Evolutionary conservation across 2,329 filamentous ascomycete genomes (phyloP).

Genomic region (Metarhizium robertsii): DNA sequence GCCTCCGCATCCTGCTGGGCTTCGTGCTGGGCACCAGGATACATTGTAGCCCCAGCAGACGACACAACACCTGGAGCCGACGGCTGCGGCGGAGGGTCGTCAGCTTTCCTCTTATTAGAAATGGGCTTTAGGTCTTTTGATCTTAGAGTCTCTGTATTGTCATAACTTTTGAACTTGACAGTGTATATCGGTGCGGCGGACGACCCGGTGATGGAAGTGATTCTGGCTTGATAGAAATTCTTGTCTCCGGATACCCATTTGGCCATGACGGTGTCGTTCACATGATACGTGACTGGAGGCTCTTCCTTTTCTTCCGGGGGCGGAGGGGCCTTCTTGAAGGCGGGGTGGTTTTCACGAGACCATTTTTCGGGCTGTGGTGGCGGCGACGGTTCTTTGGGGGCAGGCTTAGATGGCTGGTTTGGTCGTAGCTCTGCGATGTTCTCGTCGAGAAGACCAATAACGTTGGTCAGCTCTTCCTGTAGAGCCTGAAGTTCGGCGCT

Average conservation of each 20-base stretch:
- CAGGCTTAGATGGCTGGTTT: slow-evolving; percentile 34
- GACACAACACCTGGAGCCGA: slow-evolving; percentile 36
- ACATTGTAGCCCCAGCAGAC: slow-evolving; percentile 47
- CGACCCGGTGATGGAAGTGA: slow-evolving; percentile 89
- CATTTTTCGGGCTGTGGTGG: slow-evolving; percentile 59
- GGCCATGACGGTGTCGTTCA: slow-evolving; percentile 84
- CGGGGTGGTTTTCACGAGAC: slow-evolving; percentile 72
- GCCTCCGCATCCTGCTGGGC: slow-evolving; percentile 56
- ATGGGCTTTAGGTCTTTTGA: slow-evolving; percentile 78
- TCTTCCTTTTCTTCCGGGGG: slow-evolving; percentile 42
- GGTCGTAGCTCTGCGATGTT: slow-evolving; percentile 70
- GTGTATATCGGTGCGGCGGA: slow-evolving; percentile 86
- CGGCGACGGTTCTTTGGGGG: slow-evolving; percentile 34
- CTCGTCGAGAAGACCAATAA: slow-evolving; percentile 70
- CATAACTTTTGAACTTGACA: slow-evolving; percentile 91
- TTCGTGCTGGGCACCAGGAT: slow-evolving; percentile 52
- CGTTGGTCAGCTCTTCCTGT: slow-evolving; percentile 70
- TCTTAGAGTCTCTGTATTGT: slow-evolving; percentile 71
- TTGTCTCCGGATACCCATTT: slow-evolving; percentile 89
- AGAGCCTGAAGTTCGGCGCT: slow-evolving; percentile 70
- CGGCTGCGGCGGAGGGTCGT: slow-evolving; percentile 53
- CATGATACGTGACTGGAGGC: slow-evolving; percentile 55
- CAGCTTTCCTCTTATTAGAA: slow-evolving; percentile 76
- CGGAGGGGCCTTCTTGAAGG: slow-evolving; percentile 49
- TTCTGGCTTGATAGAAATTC: slow-evolving; percentile 82